phyloP scores from a whole-genome alignment of 768 basidiomycete genomes.

The Naganishia kalamii region DNA sequence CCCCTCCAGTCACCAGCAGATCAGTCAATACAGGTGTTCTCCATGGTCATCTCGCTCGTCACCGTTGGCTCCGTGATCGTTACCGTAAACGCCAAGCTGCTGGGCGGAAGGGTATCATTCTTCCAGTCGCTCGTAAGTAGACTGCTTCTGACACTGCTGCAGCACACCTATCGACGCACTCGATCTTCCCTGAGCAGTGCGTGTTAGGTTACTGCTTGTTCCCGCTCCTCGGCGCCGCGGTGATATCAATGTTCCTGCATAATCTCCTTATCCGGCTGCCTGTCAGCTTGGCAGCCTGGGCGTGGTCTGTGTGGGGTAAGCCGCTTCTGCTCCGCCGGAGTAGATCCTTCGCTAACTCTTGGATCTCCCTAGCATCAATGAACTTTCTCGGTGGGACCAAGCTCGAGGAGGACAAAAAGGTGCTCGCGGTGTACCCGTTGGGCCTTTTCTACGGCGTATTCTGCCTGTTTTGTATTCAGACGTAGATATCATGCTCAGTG shows the following conservation, averaged over 20 bases:
- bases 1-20: slow-evolving; percentile 63
- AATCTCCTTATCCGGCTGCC: slow-evolving; percentile 81
- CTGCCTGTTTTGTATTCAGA: slow-evolving; percentile 12
- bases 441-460: slow-evolving; percentile 87
- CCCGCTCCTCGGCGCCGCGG: slow-evolving; percentile 81
- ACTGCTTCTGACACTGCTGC: background rate
- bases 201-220: slow-evolving; percentile 93
- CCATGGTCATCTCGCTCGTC: slow-evolving; percentile 86
- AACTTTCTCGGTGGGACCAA: slow-evolving; percentile 94
- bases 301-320: slow-evolving; percentile 95
- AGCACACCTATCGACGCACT: background rate
- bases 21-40: slow-evolving; percentile 84
- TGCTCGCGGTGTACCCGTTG: slow-evolving; percentile 93
- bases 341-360: background rate
- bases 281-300: slow-evolving; percentile 78
- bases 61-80: slow-evolving; percentile 84
- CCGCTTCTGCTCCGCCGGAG: background rate
- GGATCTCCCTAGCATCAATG: slow-evolving; percentile 61
- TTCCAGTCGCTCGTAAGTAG: slow-evolving; percentile 69
- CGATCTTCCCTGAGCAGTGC: slow-evolving; percentile 49
- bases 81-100: slow-evolving; percentile 82
- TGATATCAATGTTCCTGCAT: slow-evolving; percentile 72
- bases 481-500: background rate
- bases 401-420: slow-evolving; percentile 79
- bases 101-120: slow-evolving; percentile 62